phyloP scores from a whole-genome alignment of 768 basidiomycete species.

The Tylopilus balloui region DNA sequence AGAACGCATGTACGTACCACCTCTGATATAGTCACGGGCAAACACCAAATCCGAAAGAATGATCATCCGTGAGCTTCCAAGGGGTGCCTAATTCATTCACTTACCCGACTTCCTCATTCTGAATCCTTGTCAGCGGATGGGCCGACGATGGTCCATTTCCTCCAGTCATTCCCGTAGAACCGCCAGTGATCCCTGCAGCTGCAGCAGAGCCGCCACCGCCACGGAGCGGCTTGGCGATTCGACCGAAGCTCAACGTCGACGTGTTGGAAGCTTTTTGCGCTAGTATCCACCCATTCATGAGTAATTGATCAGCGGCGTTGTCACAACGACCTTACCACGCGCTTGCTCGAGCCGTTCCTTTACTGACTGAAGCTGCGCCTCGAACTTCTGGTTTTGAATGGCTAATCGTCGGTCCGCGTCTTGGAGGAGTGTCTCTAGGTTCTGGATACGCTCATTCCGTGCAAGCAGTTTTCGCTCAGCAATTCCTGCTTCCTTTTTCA shows the following conservation, averaged over 20 bases:
- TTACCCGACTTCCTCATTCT: slow-evolving; percentile 76
- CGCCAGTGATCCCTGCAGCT: slow-evolving; percentile 38
- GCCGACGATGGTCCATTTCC: slow-evolving; percentile 46
- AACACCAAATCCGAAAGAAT: slow-evolving; percentile 15
- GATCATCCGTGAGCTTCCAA: slow-evolving; percentile 11
- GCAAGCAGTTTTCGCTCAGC: slow-evolving; percentile 95
- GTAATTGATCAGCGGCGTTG: slow-evolving; percentile 11
- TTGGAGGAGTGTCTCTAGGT: slow-evolving; percentile 87
- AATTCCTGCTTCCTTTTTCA: slow-evolving; percentile 97
- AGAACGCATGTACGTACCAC: slow-evolving; percentile 28
- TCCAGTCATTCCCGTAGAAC: slow-evolving; percentile 37
- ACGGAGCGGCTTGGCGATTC: slow-evolving; percentile 94
- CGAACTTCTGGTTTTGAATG: slow-evolving; percentile 94
- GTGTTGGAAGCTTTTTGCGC: slow-evolving; percentile 76
- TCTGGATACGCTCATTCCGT: slow-evolving; percentile 96
- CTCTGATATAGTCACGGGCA: slow-evolving; percentile 25
- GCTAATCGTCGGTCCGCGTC: slow-evolving; percentile 90
- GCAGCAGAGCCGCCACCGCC: slow-evolving; percentile 74
- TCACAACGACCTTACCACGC: slow-evolving; percentile 56
- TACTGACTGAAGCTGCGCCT: slow-evolving; percentile 86
- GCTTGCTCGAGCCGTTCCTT: slow-evolving; percentile 91
- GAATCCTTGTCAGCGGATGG: slow-evolving; percentile 66
- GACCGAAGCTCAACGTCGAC: slow-evolving; percentile 77
- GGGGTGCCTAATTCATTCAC: slow-evolving; percentile 29
- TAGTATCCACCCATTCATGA: slow-evolving; percentile 31